Conservation (phyloP, 192 early-diverging fungal species). For the Coemansia sp. region DNA sequence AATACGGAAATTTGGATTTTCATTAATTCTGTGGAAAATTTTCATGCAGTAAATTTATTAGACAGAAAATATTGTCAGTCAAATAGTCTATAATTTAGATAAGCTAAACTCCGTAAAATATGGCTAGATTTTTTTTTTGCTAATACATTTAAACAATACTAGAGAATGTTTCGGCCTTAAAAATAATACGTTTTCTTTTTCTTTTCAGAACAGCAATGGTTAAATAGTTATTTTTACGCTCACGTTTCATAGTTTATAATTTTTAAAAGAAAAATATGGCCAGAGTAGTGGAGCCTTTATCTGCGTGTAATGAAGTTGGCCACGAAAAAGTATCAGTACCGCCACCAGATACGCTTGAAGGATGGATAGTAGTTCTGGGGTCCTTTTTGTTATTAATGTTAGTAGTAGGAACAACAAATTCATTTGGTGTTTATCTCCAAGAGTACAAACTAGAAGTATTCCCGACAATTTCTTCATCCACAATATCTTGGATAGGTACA, state of each 20-base stretch:
- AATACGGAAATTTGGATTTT: neutral
- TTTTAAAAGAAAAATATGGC: neutral
- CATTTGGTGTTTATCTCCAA: conserved; percentile 34
- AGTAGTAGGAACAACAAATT: conserved; percentile 24
- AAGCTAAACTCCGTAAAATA: too few relatives aligned
- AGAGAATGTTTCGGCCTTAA: too few relatives aligned
- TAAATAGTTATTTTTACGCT: neutral
- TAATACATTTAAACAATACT: too few relatives aligned
- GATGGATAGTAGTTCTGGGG: conserved; percentile 36
- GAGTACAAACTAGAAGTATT: conserved; percentile 29
- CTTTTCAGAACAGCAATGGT: neutral
- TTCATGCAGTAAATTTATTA: neutral
- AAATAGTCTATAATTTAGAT: too few relatives aligned
- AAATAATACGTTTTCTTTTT: neutral
- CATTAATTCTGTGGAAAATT: neutral
- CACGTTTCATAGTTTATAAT: neutral
- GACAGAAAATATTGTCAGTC: neutral
- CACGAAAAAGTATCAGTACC: neutral
- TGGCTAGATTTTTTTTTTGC: too few relatives aligned
- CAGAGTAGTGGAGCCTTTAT: neutral
- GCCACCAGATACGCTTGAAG: conserved; percentile 14
- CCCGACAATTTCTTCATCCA: conserved; percentile 19
- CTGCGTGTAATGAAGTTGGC: neutral
- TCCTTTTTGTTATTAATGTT: conserved; percentile 36
- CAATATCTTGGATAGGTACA: conserved; percentile 42